Conservation (phyloP, 2,329 filamentous ascomycete species). For the Stachybotrys chartarum region DNA sequence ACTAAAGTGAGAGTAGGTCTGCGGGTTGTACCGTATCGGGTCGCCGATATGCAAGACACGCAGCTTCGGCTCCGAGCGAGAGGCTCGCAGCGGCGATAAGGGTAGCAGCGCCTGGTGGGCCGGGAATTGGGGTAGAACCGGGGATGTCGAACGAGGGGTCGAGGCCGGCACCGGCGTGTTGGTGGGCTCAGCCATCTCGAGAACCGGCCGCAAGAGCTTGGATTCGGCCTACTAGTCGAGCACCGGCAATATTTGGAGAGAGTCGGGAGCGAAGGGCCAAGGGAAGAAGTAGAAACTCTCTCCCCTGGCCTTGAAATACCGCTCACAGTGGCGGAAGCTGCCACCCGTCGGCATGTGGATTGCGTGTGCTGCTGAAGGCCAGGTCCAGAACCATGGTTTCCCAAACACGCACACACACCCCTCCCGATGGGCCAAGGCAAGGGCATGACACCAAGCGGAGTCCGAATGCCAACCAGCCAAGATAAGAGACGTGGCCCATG, state of each 20-base stretch:
- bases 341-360: neutral
- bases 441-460: neutral
- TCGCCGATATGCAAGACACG: conserved; percentile 74
- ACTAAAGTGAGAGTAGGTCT: conserved; percentile 36
- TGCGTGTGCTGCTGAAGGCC: neutral
- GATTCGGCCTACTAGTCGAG: neutral
- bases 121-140: conserved; percentile 18
- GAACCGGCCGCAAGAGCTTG: neutral
- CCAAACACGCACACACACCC: neutral
- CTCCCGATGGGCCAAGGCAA: neutral
- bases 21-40: conserved; percentile 40
- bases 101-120: conserved; percentile 14
- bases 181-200: conserved; percentile 36
- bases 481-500: neutral
- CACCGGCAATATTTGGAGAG: neutral
- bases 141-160: conserved; percentile 36
- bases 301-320: neutral
- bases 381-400: neutral
- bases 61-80: conserved; percentile 22
- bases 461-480: neutral
- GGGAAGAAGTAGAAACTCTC: neutral
- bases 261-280: neutral
- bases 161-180: conserved; percentile 39
- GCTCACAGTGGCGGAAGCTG: neutral
- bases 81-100: conserved; percentile 16